Conservation (phyloP, 208 protist genomes). For the Acanthamoeba triangularis region DNA sequence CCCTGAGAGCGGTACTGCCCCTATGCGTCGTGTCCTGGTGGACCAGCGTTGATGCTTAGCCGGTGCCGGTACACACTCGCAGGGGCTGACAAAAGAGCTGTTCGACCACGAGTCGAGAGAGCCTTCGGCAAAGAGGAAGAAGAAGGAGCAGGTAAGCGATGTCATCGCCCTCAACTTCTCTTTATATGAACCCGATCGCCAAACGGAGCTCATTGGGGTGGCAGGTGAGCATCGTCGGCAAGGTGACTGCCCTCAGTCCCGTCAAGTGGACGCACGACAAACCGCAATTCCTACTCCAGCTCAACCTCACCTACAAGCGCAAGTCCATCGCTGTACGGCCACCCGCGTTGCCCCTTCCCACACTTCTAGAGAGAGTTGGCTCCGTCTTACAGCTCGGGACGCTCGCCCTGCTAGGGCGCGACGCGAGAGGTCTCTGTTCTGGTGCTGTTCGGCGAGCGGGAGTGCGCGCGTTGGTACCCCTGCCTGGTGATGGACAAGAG, state of each 20-base stretch:
- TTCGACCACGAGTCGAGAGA: background rate
- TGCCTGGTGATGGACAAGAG: slow-evolving; percentile 39
- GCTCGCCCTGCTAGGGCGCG: background rate
- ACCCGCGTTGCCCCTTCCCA: background rate
- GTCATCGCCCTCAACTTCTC: background rate
- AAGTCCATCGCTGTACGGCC: background rate
- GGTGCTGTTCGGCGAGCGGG: slow-evolving; percentile 10
- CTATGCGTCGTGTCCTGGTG: background rate
- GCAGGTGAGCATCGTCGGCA: slow-evolving; percentile 33
- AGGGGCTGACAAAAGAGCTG: background rate
- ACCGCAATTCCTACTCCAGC: slow-evolving; percentile 14
- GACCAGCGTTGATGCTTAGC: too few relatives aligned
- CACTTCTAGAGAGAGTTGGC: too few relatives aligned
- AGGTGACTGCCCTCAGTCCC: slow-evolving; percentile 14
- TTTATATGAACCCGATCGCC: too few relatives aligned
- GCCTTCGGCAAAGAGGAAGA: background rate
- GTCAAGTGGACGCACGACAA: slow-evolving; percentile 33
- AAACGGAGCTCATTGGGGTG: too few relatives aligned
- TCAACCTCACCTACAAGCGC: slow-evolving; percentile 11
- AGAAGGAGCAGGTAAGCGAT: background rate
- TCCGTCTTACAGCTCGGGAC: background rate
- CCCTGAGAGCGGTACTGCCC: background rate
- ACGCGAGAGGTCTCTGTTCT: background rate
- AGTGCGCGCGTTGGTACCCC: slow-evolving; percentile 33
- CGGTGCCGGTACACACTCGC: background rate